Evolutionary conservation across 1,284 basidiomycete species (phyloP), one percentile per base, ranked within the genome.

Genomic region (Trametes versicolor): DNA sequence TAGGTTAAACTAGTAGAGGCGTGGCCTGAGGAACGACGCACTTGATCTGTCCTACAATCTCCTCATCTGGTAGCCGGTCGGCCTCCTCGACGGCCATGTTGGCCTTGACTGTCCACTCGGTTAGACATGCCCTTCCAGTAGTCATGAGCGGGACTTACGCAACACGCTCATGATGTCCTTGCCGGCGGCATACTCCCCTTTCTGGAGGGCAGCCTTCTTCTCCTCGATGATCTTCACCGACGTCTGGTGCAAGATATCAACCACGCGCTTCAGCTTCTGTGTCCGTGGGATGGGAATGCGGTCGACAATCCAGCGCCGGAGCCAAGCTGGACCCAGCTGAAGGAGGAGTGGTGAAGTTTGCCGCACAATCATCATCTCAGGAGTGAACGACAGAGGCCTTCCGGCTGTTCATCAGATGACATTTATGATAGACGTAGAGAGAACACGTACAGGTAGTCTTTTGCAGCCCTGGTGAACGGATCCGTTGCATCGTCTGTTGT

Each of bases 111-210:
- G 17, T 0, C 2, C 32, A 7, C 7, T 2, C 12, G 15, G 2
- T 39, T 6, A 52, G 52, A 25, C 39, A 50, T 27, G 25, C 8
- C 17, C 39, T 45, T 36, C 27, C n/a, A 25, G 12, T 17, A 58
- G 45, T 15, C 36, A n/a, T 27, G 9, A 27, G 5, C 43, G 27
- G 37, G 27, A 65, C 73, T 56, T 58, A 78, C 77, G 65, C 2
- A 79, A 67, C n/a, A 76, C 67, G 51, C 76, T 76, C 69, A 77
- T 71, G 51, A 78, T 76, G 56, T 78, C 76, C 57, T 73, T 74
- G 5, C 74, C 76, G 32, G 66, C 68, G 8, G 64, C 71, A 15
- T 71, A 65, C 17, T 74, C 70, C 12, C 69, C 73, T 13, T 67
- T 50, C 52, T 59, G 60, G 17, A 72, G 53, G 1, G 67, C 72